These are phyloP conservation scores for Penicillium italicum DNA, from an alignment of 2,329 filamentous ascomycete genomes.

Conservation along the genomic window DNA sequence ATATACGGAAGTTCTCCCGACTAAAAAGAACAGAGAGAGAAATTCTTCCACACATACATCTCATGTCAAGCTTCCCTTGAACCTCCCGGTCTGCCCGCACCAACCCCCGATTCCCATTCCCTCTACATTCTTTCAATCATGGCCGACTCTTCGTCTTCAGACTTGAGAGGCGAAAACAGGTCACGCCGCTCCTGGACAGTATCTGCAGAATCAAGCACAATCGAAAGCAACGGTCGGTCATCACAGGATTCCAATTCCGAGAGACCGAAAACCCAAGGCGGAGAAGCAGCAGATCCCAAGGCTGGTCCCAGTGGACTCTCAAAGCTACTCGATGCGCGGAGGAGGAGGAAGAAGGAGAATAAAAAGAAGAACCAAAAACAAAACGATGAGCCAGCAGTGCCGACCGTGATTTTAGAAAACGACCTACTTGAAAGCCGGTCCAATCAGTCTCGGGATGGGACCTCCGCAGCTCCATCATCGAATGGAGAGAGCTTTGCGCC, in stretches of 20 bases:
- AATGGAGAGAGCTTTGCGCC: conserved; percentile 21
- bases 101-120: not conserved
- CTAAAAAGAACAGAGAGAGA: not conserved
- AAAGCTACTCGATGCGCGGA: conserved; percentile 47
- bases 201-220: conserved; percentile 33
- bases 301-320: conserved; percentile 48
- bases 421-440: conserved; percentile 23
- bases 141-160: conserved; percentile 36
- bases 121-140: conserved; percentile 22
- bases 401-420: conserved; percentile 21
- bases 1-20: not conserved
- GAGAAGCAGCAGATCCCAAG: conserved; percentile 38
- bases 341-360: conserved; percentile 46
- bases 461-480: conserved; percentile 22
- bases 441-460: conserved; percentile 26
- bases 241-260: conserved; percentile 41
- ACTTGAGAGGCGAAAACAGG: conserved; percentile 36
- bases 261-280: conserved; percentile 38
- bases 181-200: conserved; percentile 38
- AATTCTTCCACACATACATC: not conserved
- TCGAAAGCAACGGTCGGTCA: conserved; percentile 34
- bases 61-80: not conserved
- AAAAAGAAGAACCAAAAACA: conserved; percentile 25
- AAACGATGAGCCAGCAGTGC: conserved; percentile 23
- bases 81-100: not conserved